These are phyloP conservation scores for Pleurozium schreberi DNA, from an alignment of 225 moss, liverwort and hornwort species.

Conservation along the genomic window DNA sequence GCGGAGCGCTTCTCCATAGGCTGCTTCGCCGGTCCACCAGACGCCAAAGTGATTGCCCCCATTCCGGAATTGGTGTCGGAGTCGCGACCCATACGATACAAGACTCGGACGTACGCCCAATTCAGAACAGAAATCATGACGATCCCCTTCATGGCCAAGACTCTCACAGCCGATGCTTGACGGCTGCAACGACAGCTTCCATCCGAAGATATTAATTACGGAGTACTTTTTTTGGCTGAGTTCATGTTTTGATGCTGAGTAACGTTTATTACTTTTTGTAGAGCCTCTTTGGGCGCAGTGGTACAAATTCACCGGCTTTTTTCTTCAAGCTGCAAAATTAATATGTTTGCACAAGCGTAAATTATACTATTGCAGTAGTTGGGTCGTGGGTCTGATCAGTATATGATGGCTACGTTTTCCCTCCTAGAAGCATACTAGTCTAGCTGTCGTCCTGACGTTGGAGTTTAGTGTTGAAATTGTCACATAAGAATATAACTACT, in stretches of 20 bases:
- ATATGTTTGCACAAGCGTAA: neutral
- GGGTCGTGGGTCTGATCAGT: neutral
- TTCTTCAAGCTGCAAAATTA: neutral
- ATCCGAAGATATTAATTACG: neutral
- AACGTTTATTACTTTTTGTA: neutral
- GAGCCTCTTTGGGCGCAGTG: neutral
- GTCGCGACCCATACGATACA: neutral
- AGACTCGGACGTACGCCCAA: neutral
- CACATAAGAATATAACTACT: neutral
- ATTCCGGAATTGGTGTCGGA: slow-evolving; percentile 7
- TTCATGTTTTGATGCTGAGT: neutral
- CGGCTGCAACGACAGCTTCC: neutral
- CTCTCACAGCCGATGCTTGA: slow-evolving; percentile 6
- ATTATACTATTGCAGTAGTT: neutral
- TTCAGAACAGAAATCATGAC: slow-evolving; percentile 9
- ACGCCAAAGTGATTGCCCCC: neutral
- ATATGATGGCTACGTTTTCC: neutral
- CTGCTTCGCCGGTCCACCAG: neutral
- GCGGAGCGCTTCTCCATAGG: slow-evolving; percentile 8
- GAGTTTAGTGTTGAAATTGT: neutral
- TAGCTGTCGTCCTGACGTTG: neutral
- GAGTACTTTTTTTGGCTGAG: neutral
- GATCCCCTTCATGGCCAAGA: slow-evolving; percentile 12
- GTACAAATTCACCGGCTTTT: no score
- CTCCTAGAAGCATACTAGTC: neutral